These are phyloP conservation scores for Vitis hybrid DNA, from an alignment of 177 flowering plant genomes.

Conservation along the genomic window DNA sequence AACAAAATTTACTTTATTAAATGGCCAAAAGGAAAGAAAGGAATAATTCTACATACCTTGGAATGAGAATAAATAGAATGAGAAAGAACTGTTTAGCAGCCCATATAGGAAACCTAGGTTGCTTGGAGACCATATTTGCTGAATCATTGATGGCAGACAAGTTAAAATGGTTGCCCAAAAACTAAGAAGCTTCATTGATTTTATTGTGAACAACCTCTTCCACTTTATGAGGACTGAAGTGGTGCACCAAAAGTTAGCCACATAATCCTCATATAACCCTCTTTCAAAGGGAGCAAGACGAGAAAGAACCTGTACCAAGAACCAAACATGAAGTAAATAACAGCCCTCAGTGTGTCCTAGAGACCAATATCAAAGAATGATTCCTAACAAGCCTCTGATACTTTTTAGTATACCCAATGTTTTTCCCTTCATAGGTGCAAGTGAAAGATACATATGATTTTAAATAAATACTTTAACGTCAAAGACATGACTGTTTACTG, in stretches of 20 bases:
- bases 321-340: constrained; percentile 3
- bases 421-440: no score
- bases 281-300: constrained; percentile 97
- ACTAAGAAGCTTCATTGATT: constrained; percentile 59
- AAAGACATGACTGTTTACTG: no score
- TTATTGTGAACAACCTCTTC: constrained; percentile 73
- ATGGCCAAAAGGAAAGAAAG: neutral
- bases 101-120: constrained; percentile 73
- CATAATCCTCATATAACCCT: constrained; percentile 95
- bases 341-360: neutral
- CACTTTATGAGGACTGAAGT: constrained; percentile 77
- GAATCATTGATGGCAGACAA: constrained; percentile 77
- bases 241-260: constrained; percentile 97
- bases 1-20: neutral
- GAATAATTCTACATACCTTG: constrained; percentile 55
- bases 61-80: constrained; percentile 89
- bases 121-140: constrained; percentile 75
- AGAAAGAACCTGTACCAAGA: constrained; percentile 61
- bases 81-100: constrained; percentile 69
- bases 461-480: no score
- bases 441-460: no score
- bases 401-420: no score
- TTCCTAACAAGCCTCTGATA: neutral
- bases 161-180: constrained; percentile 56
- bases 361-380: neutral